Percentiles rank a stretch among this genome's conserved stretches.
phyloP scores from a whole-genome alignment of 1,139 yeast genomes.

The Chernovozyma aurita region DNA sequence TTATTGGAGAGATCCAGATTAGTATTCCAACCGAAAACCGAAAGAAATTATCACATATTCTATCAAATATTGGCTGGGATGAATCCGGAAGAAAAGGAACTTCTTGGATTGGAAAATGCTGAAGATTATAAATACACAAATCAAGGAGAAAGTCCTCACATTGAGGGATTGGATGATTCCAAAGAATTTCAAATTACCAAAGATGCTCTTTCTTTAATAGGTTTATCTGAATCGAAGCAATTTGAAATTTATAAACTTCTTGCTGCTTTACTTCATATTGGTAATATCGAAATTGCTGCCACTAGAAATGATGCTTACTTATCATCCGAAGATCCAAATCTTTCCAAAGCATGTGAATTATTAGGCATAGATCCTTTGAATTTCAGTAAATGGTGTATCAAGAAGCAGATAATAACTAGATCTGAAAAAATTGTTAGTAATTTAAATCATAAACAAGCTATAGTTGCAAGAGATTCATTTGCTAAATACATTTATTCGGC shows the following conservation, averaged over 20 bases:
- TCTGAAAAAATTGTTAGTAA: conserved; percentile 87
- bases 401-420: conserved; percentile 90
- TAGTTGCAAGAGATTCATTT: conserved; percentile 92
- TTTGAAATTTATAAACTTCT: conserved; percentile 68
- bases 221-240: conserved; percentile 60
- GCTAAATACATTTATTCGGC: conserved; percentile 92
- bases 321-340: conserved; percentile 80
- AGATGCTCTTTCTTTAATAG: conserved; percentile 75
- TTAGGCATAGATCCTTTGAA: conserved; percentile 71
- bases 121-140: conserved; percentile 77
- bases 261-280: conserved; percentile 89
- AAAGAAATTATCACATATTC: conserved; percentile 92
- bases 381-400: conserved; percentile 90
- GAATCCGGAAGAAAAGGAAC: conserved; percentile 50
- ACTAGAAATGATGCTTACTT: conserved; percentile 82
- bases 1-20: conserved; percentile 89
- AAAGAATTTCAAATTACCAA: conserved; percentile 71
- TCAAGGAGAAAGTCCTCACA: conserved; percentile 79
- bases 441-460: conserved; percentile 77
- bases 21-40: conserved; percentile 85
- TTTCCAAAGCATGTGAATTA: conserved; percentile 78
- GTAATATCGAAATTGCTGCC: conserved; percentile 86
- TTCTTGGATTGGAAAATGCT: conserved; percentile 58
- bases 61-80: conserved; percentile 87
- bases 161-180: conserved; percentile 78